Conservation (phyloP, 306 rosid genomes). For the Acacia crassicarpa region DNA sequence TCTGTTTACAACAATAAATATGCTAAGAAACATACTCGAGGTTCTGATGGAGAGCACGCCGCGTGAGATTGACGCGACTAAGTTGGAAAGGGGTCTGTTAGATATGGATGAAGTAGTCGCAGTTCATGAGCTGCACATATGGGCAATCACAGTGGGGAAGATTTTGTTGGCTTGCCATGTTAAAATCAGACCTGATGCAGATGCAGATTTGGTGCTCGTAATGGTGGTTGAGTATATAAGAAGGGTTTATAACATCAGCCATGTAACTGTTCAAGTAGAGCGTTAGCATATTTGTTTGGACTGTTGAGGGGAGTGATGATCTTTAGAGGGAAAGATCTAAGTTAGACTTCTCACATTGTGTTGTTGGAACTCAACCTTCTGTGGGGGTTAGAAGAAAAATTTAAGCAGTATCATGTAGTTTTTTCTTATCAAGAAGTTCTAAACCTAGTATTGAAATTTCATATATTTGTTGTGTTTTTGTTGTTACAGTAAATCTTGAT, state of each 20-base stretch:
- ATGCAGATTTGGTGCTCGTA: constrained; percentile 70
- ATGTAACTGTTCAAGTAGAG: constrained; percentile 78
- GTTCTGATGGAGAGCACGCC: constrained; percentile 86
- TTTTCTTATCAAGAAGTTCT: background rate
- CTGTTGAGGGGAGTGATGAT: constrained; percentile 4
- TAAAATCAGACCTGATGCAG: constrained; percentile 66
- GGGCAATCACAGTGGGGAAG: constrained; percentile 85
- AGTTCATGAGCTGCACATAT: constrained; percentile 78
- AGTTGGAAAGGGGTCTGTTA: constrained; percentile 60
- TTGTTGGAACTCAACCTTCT: constrained; percentile 28
- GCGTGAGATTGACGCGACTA: constrained; percentile 69
- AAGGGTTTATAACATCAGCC: constrained; percentile 77
- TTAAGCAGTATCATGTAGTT: background rate
- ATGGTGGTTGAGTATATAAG: constrained; percentile 61
- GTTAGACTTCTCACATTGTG: constrained; percentile 22
- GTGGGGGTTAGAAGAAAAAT: background rate
- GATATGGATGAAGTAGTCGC: constrained; percentile 77
- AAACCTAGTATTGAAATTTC: background rate
- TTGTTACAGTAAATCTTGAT: background rate
- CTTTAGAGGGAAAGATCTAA: constrained; percentile 7
- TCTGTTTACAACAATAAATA: constrained; percentile 63
- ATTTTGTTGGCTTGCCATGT: constrained; percentile 77
- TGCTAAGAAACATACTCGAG: constrained; percentile 71
- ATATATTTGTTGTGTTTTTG: background rate
- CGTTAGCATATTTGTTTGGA: constrained; percentile 36